These are phyloP conservation scores for Sanghuangporus baumii DNA, from an alignment of 1,284 basidiomycete genomes.

Conservation along the genomic window DNA sequence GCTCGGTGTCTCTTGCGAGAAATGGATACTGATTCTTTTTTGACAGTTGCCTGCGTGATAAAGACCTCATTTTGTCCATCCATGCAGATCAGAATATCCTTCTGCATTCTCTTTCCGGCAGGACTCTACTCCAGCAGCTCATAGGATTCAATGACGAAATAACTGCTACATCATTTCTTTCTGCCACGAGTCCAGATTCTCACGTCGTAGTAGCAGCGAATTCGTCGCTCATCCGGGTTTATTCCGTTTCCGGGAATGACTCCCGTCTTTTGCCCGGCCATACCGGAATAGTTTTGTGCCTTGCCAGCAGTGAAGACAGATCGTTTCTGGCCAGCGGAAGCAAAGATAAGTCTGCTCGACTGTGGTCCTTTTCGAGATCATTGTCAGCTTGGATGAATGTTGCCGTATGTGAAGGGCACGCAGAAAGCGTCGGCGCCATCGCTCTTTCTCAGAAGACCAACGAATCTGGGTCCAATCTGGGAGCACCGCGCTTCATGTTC, in stretches of 20 bases:
- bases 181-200: slow-evolving; percentile 42
- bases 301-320: slow-evolving; percentile 68
- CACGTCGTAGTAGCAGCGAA: slow-evolving; percentile 94
- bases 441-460: slow-evolving; percentile 57
- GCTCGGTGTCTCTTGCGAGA: neutral
- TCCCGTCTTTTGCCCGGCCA: slow-evolving; percentile 84
- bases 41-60: slow-evolving; percentile 60
- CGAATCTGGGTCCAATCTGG: slow-evolving; percentile 25
- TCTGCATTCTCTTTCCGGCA: slow-evolving; percentile 70
- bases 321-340: slow-evolving; percentile 82
- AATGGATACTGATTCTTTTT: slow-evolving; percentile 10
- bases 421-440: slow-evolving; percentile 90
- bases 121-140: slow-evolving; percentile 72
- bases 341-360: slow-evolving; percentile 85
- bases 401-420: slow-evolving; percentile 88
- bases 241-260: slow-evolving; percentile 69
- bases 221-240: slow-evolving; percentile 87
- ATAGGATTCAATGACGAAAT: slow-evolving; percentile 99
- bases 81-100: slow-evolving; percentile 97
- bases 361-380: slow-evolving; percentile 64
- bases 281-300: slow-evolving; percentile 84
- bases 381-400: slow-evolving; percentile 73
- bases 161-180: slow-evolving; percentile 81
- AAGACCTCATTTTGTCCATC: slow-evolving; percentile 74
- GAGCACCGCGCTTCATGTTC: slow-evolving; percentile 64